phyloP scores from a whole-genome alignment of 441 rosid genomes.

The Eugenia klotzschiana region DNA sequence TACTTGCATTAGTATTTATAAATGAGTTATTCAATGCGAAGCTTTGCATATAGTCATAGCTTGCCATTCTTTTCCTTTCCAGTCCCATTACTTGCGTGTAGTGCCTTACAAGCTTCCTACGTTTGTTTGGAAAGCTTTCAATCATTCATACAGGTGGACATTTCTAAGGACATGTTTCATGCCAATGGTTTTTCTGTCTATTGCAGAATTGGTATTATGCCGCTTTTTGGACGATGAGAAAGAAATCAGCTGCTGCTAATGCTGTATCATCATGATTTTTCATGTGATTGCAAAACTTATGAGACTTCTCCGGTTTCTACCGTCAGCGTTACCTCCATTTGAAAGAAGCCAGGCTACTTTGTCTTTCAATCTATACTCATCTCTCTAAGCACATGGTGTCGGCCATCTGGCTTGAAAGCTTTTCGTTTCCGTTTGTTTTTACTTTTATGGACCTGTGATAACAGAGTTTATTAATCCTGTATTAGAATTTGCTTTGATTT shows the following conservation, averaged over 20 bases:
- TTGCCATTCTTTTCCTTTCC: neutral
- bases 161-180: neutral
- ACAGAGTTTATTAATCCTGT: neutral
- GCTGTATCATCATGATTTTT: neutral
- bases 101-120: neutral
- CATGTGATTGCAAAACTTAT: neutral
- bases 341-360: neutral
- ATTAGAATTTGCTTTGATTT: neutral
- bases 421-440: neutral
- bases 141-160: neutral
- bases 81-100: neutral
- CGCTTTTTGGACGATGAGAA: constrained; percentile 89
- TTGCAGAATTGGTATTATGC: constrained; percentile 67
- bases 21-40: neutral
- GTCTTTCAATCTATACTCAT: neutral
- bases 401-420: neutral
- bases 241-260: constrained; percentile 19
- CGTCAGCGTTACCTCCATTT: neutral
- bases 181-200: neutral
- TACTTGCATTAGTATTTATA: neutral
- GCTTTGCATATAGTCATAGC: neutral
- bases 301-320: neutral
- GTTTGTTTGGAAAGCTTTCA: neutral
- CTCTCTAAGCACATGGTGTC: neutral
- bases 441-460: neutral